These are phyloP conservation scores for Spatholobus suberectus DNA, from an alignment of 306 rosid species.

Conservation along the genomic window DNA sequence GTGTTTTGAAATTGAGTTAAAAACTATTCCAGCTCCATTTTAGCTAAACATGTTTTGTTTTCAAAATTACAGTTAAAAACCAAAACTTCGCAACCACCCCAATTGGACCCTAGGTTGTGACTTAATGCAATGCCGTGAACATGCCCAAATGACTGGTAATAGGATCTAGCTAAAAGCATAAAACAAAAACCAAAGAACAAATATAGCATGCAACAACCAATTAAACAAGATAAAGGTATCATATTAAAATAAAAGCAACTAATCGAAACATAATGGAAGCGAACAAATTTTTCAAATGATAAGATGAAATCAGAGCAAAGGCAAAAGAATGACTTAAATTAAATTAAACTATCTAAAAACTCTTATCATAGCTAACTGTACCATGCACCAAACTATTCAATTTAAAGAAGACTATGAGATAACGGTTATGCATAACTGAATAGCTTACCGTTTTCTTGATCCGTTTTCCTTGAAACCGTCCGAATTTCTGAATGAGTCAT, in stretches of 20 bases:
- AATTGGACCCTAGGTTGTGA: too few relatives aligned
- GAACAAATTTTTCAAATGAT: not conserved
- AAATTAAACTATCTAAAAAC: not conserved
- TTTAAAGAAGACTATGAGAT: not conserved
- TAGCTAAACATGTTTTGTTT: too few relatives aligned
- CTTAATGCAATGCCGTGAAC: not conserved
- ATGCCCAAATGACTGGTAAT: not conserved
- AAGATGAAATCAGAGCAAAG: not conserved
- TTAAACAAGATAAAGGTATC: not conserved
- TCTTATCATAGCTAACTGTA: not conserved
- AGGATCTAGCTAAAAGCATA: not conserved
- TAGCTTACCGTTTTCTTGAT: conserved; percentile 62
- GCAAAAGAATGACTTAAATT: not conserved
- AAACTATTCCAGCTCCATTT: too few relatives aligned
- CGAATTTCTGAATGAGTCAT: conserved; percentile 46
- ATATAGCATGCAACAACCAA: not conserved
- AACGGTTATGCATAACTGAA: not conserved
- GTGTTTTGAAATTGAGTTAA: too few relatives aligned
- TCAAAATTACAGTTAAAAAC: too few relatives aligned
- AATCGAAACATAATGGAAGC: not conserved
- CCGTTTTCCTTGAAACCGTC: conserved; percentile 57
- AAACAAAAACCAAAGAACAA: not conserved
- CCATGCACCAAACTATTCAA: not conserved
- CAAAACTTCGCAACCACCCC: too few relatives aligned
- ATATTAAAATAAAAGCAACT: conserved; percentile 2